phyloP scores from a whole-genome alignment of 2,329 filamentous ascomycete genomes.

The Venturia pyrina region DNA sequence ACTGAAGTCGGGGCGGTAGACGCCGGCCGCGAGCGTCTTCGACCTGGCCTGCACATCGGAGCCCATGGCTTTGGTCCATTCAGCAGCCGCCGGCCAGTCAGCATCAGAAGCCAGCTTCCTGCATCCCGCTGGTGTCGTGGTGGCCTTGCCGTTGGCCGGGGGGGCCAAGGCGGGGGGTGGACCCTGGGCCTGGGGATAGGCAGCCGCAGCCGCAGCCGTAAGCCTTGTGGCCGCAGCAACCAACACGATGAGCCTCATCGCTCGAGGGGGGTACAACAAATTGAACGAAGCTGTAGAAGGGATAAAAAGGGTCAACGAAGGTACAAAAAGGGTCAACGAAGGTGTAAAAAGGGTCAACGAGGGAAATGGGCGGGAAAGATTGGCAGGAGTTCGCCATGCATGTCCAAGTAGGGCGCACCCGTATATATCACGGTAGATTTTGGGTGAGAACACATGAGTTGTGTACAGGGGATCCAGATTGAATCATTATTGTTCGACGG shows the following conservation, averaged over 20 bases:
- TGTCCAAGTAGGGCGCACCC: no score
- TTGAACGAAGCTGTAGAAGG: no score
- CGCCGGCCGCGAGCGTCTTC: not conserved
- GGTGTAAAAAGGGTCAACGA: no score
- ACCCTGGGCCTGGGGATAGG: not conserved
- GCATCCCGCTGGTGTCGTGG: conserved; percentile 3
- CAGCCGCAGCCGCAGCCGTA: not conserved
- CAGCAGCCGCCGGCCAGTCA: not conserved
- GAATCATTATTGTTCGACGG: no score
- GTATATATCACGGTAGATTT: no score
- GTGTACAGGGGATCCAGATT: no score
- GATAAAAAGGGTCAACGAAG: no score
- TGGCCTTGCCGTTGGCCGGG: not conserved
- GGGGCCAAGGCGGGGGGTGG: not conserved
- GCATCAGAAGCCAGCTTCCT: not conserved
- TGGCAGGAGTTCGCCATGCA: no score
- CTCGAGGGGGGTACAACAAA: not conserved
- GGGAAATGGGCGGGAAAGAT: no score
- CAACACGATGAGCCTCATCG: not conserved
- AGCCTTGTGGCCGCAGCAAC: not conserved
- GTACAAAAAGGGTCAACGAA: no score
- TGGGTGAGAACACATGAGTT: no score
- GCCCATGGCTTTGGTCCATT: not conserved
- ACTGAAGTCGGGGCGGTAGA: conserved; percentile 15
- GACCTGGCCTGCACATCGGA: not conserved